Evolutionary conservation across 1,284 basidiomycete genomes (phyloP), one percentile per base, ranked within the genome.

Genomic region (Heterobasidion occidentale): DNA sequence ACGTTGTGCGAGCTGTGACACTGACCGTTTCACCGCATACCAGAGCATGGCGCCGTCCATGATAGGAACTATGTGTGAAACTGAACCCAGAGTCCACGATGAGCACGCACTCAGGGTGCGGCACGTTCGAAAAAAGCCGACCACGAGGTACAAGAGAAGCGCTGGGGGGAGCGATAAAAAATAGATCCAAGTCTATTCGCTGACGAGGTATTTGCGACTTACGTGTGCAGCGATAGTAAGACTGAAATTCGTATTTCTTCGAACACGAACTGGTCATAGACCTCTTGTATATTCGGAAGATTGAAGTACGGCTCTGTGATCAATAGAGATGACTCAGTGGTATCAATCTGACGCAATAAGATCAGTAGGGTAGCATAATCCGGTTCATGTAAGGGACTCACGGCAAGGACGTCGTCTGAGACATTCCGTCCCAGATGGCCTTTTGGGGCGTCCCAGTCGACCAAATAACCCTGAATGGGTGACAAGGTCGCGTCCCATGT

Each of bases 231-330:
- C 94, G 81, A 70, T 84, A 80, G 68, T 92, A 92, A 50, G 90
- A 86, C 48, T 79, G 75, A 66, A 96, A 97, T 64, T 95, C 94
- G 74, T 95, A 98, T 70, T n/a, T 97, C 94, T 66, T 98, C 95
- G 65, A 97, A 97, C 0, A 96, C 76, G 67, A 98, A 89, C 71
- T 97, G 89, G 69, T 98, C 95, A 62, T 94, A 94, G 45, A 91
- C 83, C 46, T 92, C 88, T 71, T 94, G 90, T 17, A 96, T 83
- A 67, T 92, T 93, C 17, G 92, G 91, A 9, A 96, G 75, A 69
- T 96, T 93, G 78, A 95, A 91, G 67, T 93, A 93, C 3, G 94
- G 92, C 71, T 98, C 95, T 2, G 95, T 97, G 53, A 98, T 80
- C 52, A 98, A 74, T 44, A 96, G 74, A 2, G 86, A 85, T 0